Evolutionary conservation across 1,284 basidiomycete species (phyloP), one percentile per base, ranked within the genome.

Genomic region (Rhizoctonia solani): DNA sequence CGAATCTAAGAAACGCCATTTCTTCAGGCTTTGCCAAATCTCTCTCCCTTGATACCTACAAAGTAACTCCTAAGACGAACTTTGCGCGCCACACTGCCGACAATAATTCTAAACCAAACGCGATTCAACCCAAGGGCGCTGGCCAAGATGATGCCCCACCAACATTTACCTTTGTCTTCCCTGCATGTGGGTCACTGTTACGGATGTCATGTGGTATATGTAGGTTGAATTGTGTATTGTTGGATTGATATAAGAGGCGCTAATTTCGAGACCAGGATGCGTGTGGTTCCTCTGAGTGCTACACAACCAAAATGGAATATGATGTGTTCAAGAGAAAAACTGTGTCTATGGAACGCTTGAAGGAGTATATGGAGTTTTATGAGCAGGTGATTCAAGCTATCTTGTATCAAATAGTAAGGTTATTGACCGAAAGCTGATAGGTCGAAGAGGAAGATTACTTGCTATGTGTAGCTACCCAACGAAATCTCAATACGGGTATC

Each of bases 241-340:
- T 13, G 29, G 4, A 4, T 42, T 8, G 32, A 25, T 16, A 5
- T 14, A 42, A 9, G 13, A 3, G 16, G 25, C 14, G 13, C 32
- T 42, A 1, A 59, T n/a, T 30, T 1, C 13, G 23, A 47, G 3
- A 5, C 11, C 19, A 63, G 59, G 59, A 72, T 72, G 69, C 68
- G 71, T 3, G 68, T 69, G 19, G 66, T 73, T 5, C 73, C 73
- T 50, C 59, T 74, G 41, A 69, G 69, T 32, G 73, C 73, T 9
- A 71, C 70, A 16, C 68, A 71, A 73, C 73, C 13, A 42, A 70
- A n/a, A 72, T 74, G 69, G 72, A 75, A 58, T 75, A 75, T 55
- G 73, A 73, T 54, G 72, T 74, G 21, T 75, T 71, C 66, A 68
- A 68, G 14, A 71, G 69, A 19, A 74, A 72, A 44, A 68, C 53